Conservation (phyloP, 225 moss, liverwort and hornwort genomes). For the Physcomitrellopsis africana region DNA sequence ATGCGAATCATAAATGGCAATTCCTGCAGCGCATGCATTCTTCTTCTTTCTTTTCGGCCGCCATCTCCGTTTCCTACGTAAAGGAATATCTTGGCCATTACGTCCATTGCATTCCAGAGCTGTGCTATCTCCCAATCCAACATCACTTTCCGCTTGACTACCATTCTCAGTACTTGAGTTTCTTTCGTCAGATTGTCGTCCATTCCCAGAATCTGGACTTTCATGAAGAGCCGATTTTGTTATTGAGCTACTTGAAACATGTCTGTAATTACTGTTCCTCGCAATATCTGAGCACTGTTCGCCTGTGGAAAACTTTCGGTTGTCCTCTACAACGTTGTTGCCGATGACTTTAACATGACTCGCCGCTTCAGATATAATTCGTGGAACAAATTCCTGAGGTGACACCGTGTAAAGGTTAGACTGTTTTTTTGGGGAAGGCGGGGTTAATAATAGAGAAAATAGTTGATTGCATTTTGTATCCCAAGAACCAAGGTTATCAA, state of each 20-base stretch:
- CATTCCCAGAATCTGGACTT: conserved; percentile 24
- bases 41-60: conserved; percentile 40
- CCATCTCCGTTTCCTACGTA: conserved; percentile 36
- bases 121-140: conserved; percentile 19
- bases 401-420: conserved; percentile 13
- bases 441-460: too few relatives aligned
- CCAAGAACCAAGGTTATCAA: too few relatives aligned
- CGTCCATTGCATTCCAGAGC: conserved; percentile 5
- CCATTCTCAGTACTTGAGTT: conserved; percentile 24
- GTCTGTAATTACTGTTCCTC: conserved; percentile 11
- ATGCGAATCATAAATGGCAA: conserved; percentile 39
- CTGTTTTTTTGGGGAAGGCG: neutral
- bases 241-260: conserved; percentile 1
- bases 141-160: conserved; percentile 24
- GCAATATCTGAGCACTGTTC: neutral
- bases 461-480: too few relatives aligned
- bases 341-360: conserved; percentile 29
- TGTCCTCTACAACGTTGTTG: conserved; percentile 23
- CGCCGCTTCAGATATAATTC: conserved; percentile 20
- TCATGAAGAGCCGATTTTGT: conserved; percentile 17
- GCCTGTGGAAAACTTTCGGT: conserved; percentile 21
- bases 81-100: conserved; percentile 15
- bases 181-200: conserved; percentile 23
- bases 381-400: conserved; percentile 23
- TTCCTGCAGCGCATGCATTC: conserved; percentile 42